These are phyloP conservation scores for Coemansia sp. DNA, from an alignment of 192 early-diverging fungal genomes.

Conservation along the genomic window DNA sequence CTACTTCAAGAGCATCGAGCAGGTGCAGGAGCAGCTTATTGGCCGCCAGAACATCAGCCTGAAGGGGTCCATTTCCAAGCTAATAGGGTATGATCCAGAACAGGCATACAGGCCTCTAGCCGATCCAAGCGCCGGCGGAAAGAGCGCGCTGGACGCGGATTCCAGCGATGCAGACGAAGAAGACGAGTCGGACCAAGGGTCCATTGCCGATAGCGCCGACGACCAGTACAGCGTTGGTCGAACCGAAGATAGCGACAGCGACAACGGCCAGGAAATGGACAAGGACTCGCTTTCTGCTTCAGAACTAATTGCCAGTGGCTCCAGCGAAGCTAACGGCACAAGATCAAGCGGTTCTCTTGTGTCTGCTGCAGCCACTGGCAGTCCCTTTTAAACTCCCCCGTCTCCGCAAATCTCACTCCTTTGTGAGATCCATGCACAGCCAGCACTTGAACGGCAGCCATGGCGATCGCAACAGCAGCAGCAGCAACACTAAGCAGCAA, in stretches of 20 bases:
- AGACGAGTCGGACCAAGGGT: background rate
- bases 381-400: constrained; percentile 55
- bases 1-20: constrained; percentile 87
- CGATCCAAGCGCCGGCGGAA: background rate
- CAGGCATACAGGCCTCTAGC: background rate
- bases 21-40: constrained; percentile 74
- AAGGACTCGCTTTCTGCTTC: constrained; percentile 5
- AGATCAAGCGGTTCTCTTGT: constrained; percentile 24
- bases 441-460: background rate
- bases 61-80: constrained; percentile 57
- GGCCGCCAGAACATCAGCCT: constrained; percentile 70
- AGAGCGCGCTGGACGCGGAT: background rate
- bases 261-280: constrained; percentile 1
- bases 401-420: constrained; percentile 28
- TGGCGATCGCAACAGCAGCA: background rate
- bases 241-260: constrained; percentile 5
- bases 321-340: constrained; percentile 25
- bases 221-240: constrained; percentile 7
- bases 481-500: too few species aligned
- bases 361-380: constrained; percentile 43
- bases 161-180: background rate
- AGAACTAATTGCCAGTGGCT: constrained; percentile 24
- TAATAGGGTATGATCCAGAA: constrained; percentile 10
- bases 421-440: constrained; percentile 8
- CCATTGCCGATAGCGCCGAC: background rate